Conservation (phyloP, 805 yeast species). For the Sugiyamaella lignohabitans region DNA sequence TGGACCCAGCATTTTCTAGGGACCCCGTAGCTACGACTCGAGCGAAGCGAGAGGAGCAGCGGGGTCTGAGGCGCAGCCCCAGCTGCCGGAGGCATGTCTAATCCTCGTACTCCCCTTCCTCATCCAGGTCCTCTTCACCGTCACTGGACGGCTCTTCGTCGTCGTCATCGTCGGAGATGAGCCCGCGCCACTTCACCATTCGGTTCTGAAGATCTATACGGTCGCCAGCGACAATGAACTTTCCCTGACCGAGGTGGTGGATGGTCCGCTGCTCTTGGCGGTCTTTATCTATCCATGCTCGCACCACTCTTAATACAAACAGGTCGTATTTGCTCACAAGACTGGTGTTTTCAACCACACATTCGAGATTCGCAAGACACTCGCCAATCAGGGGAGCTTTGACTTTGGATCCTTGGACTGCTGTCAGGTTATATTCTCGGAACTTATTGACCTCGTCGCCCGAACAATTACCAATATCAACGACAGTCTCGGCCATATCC, state of each 20-base stretch:
- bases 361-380: slow-evolving; percentile 11
- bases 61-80: no score
- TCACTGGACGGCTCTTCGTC: no score
- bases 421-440: neutral
- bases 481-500: slow-evolving; percentile 10
- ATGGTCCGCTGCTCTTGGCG: slow-evolving; percentile 8
- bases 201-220: slow-evolving; percentile 7
- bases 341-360: slow-evolving; percentile 11
- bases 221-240: slow-evolving; percentile 8
- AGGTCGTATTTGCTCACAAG: slow-evolving; percentile 6
- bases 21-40: no score
- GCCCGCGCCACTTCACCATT: slow-evolving; percentile 13
- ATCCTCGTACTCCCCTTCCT: neutral
- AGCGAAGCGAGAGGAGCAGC: no score
- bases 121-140: neutral
- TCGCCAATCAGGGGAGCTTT: slow-evolving; percentile 9
- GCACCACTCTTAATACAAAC: slow-evolving; percentile 9
- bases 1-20: no score
- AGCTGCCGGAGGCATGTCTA: neutral
- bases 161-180: slow-evolving; percentile 6
- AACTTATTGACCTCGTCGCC: slow-evolving; percentile 12
- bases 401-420: slow-evolving; percentile 6
- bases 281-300: slow-evolving; percentile 8
- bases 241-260: slow-evolving; percentile 13
- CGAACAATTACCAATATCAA: slow-evolving; percentile 15